Evolutionary conservation across 305 asterid genomes (phyloP).

Genomic region (Solanum hybrid): DNA sequence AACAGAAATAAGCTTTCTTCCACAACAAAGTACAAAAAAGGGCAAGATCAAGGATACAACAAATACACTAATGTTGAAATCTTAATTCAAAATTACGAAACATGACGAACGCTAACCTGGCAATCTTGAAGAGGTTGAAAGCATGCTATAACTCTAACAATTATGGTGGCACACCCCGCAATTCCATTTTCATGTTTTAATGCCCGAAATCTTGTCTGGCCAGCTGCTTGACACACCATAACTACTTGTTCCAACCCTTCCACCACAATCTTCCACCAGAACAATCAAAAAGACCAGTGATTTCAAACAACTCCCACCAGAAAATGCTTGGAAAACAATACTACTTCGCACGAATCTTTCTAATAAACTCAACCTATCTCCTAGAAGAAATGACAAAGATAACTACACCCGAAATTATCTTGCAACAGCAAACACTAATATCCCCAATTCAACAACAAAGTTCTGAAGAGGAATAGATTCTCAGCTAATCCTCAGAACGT

Average conservation of each 20-base stretch:
- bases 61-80: not conserved
- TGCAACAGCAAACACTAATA: not conserved
- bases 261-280: constrained; percentile 15
- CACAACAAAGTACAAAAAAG: not conserved
- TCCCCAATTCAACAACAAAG: not conserved
- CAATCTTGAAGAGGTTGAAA: constrained; percentile 98
- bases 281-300: constrained; percentile 3
- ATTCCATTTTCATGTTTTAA: constrained; percentile 86
- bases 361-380: not conserved
- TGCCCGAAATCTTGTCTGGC: constrained; percentile 94
- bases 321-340: not conserved
- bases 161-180: constrained; percentile 77
- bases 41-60: not conserved
- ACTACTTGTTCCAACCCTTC: constrained; percentile 50
- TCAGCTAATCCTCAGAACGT: constrained; percentile 74
- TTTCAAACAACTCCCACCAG: constrained; percentile 8
- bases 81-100: not conserved
- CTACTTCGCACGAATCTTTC: not conserved
- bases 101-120: constrained; percentile 44
- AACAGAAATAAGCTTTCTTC: not conserved
- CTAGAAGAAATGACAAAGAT: not conserved
- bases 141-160: constrained; percentile 93
- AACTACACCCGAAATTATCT: not conserved
- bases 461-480: constrained; percentile 9
- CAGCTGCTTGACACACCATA: constrained; percentile 98